Conservation (phyloP, 1,284 basidiomycete species). For the Fistulinella cinereoalba region DNA sequence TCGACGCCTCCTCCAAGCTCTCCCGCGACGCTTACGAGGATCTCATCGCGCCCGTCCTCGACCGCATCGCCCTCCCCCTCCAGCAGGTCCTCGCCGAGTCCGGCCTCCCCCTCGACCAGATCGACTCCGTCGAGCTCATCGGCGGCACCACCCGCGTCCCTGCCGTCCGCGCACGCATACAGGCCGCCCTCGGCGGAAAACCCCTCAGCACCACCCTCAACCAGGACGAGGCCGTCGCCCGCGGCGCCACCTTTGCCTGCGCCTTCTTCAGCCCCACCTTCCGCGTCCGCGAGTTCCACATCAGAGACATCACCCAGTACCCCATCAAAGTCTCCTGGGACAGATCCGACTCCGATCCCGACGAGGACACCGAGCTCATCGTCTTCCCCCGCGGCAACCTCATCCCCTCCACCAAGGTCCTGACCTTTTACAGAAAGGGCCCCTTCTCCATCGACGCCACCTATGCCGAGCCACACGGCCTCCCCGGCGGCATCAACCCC, state of each 20-base stretch:
- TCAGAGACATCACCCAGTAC: slow-evolving; percentile 82
- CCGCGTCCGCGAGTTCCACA: slow-evolving; percentile 89
- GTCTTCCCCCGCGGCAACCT: slow-evolving; percentile 83
- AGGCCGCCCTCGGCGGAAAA: slow-evolving; percentile 82
- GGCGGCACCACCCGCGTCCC: slow-evolving; percentile 97
- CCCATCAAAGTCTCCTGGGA: slow-evolving; percentile 89
- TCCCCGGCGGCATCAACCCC: slow-evolving; percentile 80
- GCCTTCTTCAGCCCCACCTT: slow-evolving; percentile 94
- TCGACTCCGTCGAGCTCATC: slow-evolving; percentile 87
- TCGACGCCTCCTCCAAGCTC: slow-evolving; percentile 92
- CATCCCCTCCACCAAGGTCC: slow-evolving; percentile 89
- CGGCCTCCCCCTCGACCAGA: slow-evolving; percentile 86
- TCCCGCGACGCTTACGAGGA: slow-evolving; percentile 90
- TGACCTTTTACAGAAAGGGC: slow-evolving; percentile 90
- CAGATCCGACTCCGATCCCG: slow-evolving; percentile 65
- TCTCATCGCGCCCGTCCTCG: slow-evolving; percentile 86
- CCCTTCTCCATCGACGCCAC: slow-evolving; percentile 83
- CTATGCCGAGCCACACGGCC: slow-evolving; percentile 66
- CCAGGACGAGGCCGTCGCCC: slow-evolving; percentile 92
- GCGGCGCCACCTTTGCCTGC: slow-evolving; percentile 92
- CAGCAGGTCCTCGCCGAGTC: slow-evolving; percentile 92
- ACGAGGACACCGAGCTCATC: slow-evolving; percentile 85
- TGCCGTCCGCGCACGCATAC: slow-evolving; percentile 89
- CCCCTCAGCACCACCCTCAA: slow-evolving; percentile 84
- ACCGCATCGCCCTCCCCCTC: slow-evolving; percentile 89